phyloP scores from a whole-genome alignment of 176 grass and related monocot genomes.

The Carex pumila region DNA sequence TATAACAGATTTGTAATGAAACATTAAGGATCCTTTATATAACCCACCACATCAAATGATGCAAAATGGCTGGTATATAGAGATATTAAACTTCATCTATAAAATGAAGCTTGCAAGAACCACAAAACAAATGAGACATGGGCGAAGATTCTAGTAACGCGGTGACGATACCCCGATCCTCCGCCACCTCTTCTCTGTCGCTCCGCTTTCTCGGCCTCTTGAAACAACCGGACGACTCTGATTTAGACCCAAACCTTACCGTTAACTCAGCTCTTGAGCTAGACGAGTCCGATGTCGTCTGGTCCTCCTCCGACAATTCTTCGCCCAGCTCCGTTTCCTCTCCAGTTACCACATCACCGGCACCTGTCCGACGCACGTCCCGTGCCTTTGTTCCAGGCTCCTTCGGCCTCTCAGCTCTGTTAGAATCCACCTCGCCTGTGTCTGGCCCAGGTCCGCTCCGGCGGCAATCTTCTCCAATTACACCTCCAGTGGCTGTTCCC shows the following conservation, averaged over 20 bases:
- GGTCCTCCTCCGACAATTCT: conserved; percentile 35
- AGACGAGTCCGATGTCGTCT: conserved; percentile 77
- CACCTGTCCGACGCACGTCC: conserved; percentile 10
- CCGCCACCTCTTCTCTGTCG: conserved; percentile 34
- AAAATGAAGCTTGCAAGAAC: not conserved
- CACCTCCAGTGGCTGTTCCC: conserved; percentile 10
- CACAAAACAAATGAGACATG: not conserved
- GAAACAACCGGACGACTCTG: conserved; percentile 40
- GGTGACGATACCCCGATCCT: conserved; percentile 32
- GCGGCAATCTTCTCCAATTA: conserved; percentile 7
- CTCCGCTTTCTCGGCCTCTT: conserved; percentile 65
- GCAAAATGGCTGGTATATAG: not conserved
- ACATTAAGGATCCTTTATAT: not conserved
- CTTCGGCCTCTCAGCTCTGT: conserved; percentile 53
- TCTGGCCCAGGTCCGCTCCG: conserved; percentile 16
- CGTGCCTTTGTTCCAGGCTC: conserved; percentile 24
- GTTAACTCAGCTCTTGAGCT: conserved; percentile 46
- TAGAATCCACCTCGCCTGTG: conserved; percentile 30
- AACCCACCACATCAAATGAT: not conserved
- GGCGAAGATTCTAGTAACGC: conserved; percentile 6
- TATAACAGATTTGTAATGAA: not conserved
- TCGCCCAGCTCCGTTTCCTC: conserved; percentile 35
- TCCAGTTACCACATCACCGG: conserved; percentile 2
- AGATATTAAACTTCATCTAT: not conserved
- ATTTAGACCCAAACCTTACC: not conserved